These are phyloP conservation scores for Pisolithus tinctorius DNA, from an alignment of 768 basidiomycete species.

Conservation along the genomic window DNA sequence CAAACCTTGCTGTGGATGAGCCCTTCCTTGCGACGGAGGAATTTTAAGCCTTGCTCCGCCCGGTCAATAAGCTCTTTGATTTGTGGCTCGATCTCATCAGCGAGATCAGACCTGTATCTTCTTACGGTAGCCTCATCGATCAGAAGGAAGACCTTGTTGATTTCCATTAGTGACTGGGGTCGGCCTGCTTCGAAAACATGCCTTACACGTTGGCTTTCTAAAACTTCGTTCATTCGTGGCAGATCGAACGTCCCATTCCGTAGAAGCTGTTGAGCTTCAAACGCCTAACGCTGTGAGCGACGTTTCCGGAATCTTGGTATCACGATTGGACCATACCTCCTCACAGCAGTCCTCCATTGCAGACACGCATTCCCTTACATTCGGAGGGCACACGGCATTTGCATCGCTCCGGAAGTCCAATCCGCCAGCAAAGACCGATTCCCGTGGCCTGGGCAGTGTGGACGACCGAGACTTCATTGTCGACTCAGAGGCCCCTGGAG, in stretches of 20 bases:
- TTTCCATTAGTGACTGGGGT: constrained; percentile 3
- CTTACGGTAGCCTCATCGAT: constrained; percentile 68
- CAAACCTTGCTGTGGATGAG: constrained; percentile 58
- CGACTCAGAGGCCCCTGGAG: too few species aligned
- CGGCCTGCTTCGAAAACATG: constrained; percentile 6
- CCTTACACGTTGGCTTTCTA: constrained; percentile 59
- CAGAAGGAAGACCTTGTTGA: constrained; percentile 64
- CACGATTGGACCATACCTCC: constrained; percentile 39
- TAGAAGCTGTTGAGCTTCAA: constrained; percentile 63
- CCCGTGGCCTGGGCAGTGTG: constrained; percentile 43
- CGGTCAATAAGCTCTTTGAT: constrained; percentile 68
- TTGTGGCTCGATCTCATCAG: constrained; percentile 76
- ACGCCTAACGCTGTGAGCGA: constrained; percentile 36
- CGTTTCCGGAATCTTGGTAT: not conserved
- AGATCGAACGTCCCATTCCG: constrained; percentile 67
- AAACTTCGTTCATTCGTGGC: constrained; percentile 59
- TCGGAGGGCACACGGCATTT: constrained; percentile 61
- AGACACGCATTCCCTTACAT: constrained; percentile 67
- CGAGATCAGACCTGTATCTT: constrained; percentile 67
- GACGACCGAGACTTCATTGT: constrained; percentile 36
- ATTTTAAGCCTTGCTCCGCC: constrained; percentile 60
- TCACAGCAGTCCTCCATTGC: constrained; percentile 80
- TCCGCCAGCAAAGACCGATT: constrained; percentile 67
- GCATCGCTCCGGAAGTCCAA: constrained; percentile 56
- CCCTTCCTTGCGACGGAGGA: constrained; percentile 55